phyloP scores from a whole-genome alignment of 1,139 yeast species.

The Debaryomycetaceae sp. region DNA sequence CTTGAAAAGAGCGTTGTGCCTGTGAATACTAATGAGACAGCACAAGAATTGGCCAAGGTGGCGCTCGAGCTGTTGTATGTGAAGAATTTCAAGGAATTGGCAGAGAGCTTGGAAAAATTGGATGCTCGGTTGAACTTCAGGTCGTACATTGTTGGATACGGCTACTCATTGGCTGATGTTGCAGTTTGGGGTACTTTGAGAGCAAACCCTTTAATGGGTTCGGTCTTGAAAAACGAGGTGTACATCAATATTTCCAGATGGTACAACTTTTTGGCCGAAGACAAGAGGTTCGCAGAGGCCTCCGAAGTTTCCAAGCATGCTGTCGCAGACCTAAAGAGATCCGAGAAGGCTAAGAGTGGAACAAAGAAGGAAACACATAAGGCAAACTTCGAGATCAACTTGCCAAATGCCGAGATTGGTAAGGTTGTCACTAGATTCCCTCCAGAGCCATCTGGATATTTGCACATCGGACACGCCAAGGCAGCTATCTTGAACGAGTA shows the following conservation, averaged over 20 bases:
- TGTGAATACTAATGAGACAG: constrained; percentile 27
- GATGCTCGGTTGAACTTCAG: constrained; percentile 85
- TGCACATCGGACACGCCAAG: constrained; percentile 88
- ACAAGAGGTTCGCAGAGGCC: constrained; percentile 61
- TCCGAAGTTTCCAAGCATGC: constrained; percentile 67
- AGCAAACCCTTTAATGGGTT: constrained; percentile 89
- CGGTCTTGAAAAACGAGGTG: constrained; percentile 69
- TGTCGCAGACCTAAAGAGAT: constrained; percentile 69
- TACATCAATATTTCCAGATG: constrained; percentile 67
- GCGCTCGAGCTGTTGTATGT: constrained; percentile 68
- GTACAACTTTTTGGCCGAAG: constrained; percentile 73
- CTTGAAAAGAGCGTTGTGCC: constrained; percentile 45
- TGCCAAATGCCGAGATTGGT: constrained; percentile 81
- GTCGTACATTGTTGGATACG: constrained; percentile 69
- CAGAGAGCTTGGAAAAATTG: constrained; percentile 72
- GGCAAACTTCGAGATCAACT: constrained; percentile 84
- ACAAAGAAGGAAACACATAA: constrained; percentile 73
- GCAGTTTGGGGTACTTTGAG: constrained; percentile 93
- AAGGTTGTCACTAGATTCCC: constrained; percentile 94
- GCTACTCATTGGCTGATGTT: constrained; percentile 71
- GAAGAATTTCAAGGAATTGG: constrained; percentile 84
- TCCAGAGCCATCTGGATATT: constrained; percentile 80
- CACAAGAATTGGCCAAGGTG: constrained; percentile 62
- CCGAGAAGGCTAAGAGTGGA: constrained; percentile 49
- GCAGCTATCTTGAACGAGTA: constrained; percentile 89